Percentiles rank a stretch among this genome's conserved stretches.
These are phyloP conservation scores for Fusarium foetens DNA, from an alignment of 2,329 filamentous ascomycete genomes.

Conservation along the genomic window DNA sequence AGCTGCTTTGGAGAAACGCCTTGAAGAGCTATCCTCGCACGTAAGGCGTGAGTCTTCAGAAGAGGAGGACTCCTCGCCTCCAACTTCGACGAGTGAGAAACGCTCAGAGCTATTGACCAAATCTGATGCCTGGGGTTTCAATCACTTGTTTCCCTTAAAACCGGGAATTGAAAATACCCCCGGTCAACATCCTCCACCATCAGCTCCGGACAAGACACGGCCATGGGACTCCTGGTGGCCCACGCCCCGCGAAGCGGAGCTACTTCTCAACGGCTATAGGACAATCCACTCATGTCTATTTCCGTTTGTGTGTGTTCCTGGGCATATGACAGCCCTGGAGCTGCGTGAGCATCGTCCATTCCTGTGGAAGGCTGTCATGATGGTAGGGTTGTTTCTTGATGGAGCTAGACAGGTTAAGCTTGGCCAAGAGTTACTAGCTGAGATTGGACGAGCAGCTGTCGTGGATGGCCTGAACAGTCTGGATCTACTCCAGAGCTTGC, in stretches of 20 bases:
- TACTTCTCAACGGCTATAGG: slow-evolving; percentile 52
- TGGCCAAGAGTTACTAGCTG: slow-evolving; percentile 56
- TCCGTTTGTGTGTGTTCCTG: slow-evolving; percentile 58
- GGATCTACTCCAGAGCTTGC: slow-evolving; percentile 59
- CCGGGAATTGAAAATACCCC: slow-evolving; percentile 11
- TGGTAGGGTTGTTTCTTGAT: slow-evolving; percentile 55
- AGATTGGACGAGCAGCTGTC: slow-evolving; percentile 54
- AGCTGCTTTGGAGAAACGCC: slow-evolving; percentile 61
- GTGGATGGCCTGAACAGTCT: slow-evolving; percentile 56
- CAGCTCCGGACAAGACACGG: slow-evolving; percentile 21
- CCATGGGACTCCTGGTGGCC: slow-evolving; percentile 55
- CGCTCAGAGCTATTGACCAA: slow-evolving; percentile 11
- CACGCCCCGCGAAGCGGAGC: slow-evolving; percentile 52
- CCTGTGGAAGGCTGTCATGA: slow-evolving; percentile 62
- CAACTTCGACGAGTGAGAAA: slow-evolving; percentile 12
- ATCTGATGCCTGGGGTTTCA: slow-evolving; percentile 40
- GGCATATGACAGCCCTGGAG: slow-evolving; percentile 49
- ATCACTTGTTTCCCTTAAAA: slow-evolving; percentile 51
- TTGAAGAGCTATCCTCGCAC: slow-evolving; percentile 60
- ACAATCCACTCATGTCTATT: slow-evolving; percentile 51
- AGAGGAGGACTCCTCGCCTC: slow-evolving; percentile 9
- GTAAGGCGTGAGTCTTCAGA: slow-evolving; percentile 47
- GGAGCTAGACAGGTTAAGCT: slow-evolving; percentile 56
- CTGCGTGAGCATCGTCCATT: slow-evolving; percentile 55
- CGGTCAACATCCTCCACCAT: slow-evolving; percentile 14